Evolutionary conservation across 164 flowering plant species (phyloP), one percentile per base, ranked within the genome.

Genomic region (Annona cherimola): DNA sequence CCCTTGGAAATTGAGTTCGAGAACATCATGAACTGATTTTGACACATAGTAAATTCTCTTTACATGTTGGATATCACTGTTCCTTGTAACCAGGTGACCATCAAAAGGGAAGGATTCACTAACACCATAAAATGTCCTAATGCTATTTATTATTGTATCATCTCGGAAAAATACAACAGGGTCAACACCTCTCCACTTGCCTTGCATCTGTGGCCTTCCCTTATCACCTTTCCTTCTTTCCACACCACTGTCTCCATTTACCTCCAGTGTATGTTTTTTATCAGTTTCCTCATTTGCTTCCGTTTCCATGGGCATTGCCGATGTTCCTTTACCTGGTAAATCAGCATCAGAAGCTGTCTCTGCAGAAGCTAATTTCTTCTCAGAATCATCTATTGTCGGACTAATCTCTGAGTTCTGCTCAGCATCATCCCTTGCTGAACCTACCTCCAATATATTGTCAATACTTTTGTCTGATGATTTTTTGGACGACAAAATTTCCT

Each of bases 141-240:
- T 88, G 78, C 83, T 85, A 69, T 76, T 80, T 46, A 93, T 75
- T 57, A 78, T 78, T 42, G 79, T 35, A 68, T 88, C 93, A 77
- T 90, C 96, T 59, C 76, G 81, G 74, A 93, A 91, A 74, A 93
- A 82, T 45, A 96, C 79, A 71, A 96, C 96, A 72, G 99, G 99
- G 68, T 96, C 99, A 54, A 96, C 89, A 5, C 99, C 99, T 76
- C 74, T 87, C 99, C 98, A 93, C 78, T 77, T 92, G 57, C 98
- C 98, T 81, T 90, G 97, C 19, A 81, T 82, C 78, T 89, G 95
- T 66, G 84, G 78, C 84, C 86, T 89, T 70, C 88, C 83, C 72
- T 88, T 93, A 3, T 75, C 86, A n/a, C 78, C 77, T 71, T 68
- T 57, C 35, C 71, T 75, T 68, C 67, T 79, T 42, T 75, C 75